phyloP scores from a whole-genome alignment of 1,284 basidiomycete genomes.

The Puccinia horiana region DNA sequence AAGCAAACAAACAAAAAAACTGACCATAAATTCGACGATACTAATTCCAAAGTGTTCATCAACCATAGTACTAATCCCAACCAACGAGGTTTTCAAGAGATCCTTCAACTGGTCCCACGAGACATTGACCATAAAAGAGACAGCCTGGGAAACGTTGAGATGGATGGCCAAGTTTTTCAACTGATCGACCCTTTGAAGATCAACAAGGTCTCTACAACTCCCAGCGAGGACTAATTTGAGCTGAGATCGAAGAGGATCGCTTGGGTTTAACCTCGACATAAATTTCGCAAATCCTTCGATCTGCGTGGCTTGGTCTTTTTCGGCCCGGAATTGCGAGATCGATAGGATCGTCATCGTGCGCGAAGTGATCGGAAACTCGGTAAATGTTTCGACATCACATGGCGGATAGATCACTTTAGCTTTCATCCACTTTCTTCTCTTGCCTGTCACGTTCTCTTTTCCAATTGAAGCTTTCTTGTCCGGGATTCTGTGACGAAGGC shows the following conservation, averaged over 20 bases:
- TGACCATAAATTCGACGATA: constrained; percentile 93
- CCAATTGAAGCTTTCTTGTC: neutral
- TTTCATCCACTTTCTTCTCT: neutral
- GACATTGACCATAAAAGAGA: constrained; percentile 81
- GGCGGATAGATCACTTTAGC: constrained; percentile 14
- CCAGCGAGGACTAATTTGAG: constrained; percentile 76
- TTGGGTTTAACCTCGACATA: constrained; percentile 58
- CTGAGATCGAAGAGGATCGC: constrained; percentile 50
- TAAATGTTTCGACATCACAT: constrained; percentile 10
- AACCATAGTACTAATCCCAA: constrained; percentile 94
- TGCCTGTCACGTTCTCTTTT: neutral
- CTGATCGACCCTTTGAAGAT: constrained; percentile 70
- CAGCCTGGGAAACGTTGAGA: constrained; percentile 70
- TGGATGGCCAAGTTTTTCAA: constrained; percentile 68
- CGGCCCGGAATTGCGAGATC: constrained; percentile 66
- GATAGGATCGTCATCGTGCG: constrained; percentile 20
- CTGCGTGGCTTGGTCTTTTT: constrained; percentile 89
- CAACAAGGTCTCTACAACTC: constrained; percentile 74
- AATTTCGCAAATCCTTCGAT: constrained; percentile 71
- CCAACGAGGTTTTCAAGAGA: constrained; percentile 71
- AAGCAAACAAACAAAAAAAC: constrained; percentile 54
- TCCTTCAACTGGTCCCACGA: constrained; percentile 71
- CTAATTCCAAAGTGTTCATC: constrained; percentile 99
- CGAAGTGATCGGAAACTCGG: constrained; percentile 2
- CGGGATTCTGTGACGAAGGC: constrained; percentile 69